These are phyloP conservation scores for Coelastrella sp. DNA, from an alignment of 139 green algal genomes.

Conservation along the genomic window DNA sequence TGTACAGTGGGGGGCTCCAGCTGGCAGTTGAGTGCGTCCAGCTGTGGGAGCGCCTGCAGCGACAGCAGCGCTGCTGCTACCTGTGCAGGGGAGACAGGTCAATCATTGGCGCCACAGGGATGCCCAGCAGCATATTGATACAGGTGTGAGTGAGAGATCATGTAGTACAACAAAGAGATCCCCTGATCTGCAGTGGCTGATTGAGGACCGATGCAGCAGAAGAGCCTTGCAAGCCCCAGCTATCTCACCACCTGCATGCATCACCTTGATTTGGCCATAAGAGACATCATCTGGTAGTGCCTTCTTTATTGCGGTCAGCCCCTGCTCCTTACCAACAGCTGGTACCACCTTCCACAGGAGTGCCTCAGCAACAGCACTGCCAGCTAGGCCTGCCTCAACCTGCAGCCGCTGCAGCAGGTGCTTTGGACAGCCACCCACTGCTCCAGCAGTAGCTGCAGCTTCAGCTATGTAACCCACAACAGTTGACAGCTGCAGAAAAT, in stretches of 20 bases:
- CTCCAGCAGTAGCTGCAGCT: conserved; percentile 10
- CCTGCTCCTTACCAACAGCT: not conserved
- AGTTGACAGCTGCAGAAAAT: conserved; percentile 11
- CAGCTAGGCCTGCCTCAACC: conserved; percentile 2
- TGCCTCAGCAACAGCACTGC: not conserved
- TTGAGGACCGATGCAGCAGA: not conserved
- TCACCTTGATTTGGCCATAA: conserved; percentile 55
- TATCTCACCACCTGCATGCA: not conserved
- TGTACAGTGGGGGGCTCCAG: not conserved
- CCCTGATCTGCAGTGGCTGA: too few relatives aligned
- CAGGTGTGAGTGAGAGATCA: too few relatives aligned
- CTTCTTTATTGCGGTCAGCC: conserved; percentile 26
- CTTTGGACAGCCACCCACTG: not conserved
- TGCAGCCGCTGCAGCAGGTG: conserved; percentile 27
- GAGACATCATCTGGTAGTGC: not conserved
- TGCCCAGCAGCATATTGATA: too few relatives aligned
- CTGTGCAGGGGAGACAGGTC: not conserved
- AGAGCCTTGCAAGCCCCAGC: not conserved
- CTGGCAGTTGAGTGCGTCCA: not conserved
- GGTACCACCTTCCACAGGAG: conserved; percentile 20
- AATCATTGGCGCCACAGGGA: too few relatives aligned
- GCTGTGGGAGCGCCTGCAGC: not conserved
- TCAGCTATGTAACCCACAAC: conserved; percentile 45
- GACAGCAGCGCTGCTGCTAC: not conserved
- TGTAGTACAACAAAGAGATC: too few relatives aligned